Evolutionary conservation across 176 grass and related monocot genomes (phyloP).

Genomic region (Aegilops longissima): DNA sequence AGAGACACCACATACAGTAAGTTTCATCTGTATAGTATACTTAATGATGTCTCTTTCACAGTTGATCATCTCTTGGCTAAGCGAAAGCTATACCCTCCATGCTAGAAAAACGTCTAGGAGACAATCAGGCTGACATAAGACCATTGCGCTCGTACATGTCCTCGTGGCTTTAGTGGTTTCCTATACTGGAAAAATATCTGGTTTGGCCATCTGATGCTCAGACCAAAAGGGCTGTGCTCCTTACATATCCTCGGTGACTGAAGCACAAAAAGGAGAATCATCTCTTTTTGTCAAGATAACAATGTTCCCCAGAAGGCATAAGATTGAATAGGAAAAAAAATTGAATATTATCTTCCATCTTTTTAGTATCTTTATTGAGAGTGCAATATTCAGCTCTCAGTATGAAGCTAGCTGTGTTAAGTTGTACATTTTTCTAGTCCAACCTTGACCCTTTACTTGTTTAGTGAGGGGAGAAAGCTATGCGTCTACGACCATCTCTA

Average conservation of each 20-base stretch:
- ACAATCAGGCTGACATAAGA: background rate
- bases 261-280: background rate
- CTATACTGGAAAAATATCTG: background rate
- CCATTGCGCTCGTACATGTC: background rate
- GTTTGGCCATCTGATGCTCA: background rate
- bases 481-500: no score
- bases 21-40: background rate
- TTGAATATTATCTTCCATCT: background rate
- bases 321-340: background rate
- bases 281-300: background rate
- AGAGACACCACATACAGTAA: background rate
- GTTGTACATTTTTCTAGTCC: no score
- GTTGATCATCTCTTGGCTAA: background rate
- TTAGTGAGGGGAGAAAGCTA: no score
- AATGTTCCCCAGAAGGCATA: background rate
- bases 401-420: no score
- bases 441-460: no score
- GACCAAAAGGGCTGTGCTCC: background rate
- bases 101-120: no score
- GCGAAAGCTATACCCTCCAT: background rate
- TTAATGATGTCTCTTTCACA: background rate
- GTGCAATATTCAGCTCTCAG: background rate
- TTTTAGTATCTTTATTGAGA: background rate
- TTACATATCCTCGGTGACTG: background rate
- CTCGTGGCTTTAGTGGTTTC: background rate